phyloP scores from a whole-genome alignment of 495 filamentous ascomycete genomes.

The Neurospora sp. region DNA sequence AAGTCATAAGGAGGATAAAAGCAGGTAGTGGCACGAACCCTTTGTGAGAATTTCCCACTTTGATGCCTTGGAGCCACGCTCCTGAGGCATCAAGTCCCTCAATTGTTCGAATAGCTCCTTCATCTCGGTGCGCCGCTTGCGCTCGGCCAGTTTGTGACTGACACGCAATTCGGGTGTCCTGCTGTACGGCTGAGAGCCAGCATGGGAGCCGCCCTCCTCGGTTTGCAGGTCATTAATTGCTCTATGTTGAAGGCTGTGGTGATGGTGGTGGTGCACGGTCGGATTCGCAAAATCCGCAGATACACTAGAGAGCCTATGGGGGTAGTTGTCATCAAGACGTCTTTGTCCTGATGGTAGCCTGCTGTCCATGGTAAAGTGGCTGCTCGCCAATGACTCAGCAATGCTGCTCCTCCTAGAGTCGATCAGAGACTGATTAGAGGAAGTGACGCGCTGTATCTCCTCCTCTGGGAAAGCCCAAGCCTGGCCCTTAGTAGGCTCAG shows the following conservation, averaged over 20 bases:
- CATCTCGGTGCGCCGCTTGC: slow-evolving; percentile 96
- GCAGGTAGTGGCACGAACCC: slow-evolving; percentile 43
- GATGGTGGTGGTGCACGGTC: slow-evolving; percentile 65
- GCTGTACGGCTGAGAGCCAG: slow-evolving; percentile 70
- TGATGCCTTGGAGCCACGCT: slow-evolving; percentile 84
- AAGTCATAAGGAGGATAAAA: neutral
- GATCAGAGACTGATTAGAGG: slow-evolving; percentile 43
- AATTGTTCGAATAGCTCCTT: slow-evolving; percentile 91
- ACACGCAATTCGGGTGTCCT: slow-evolving; percentile 89
- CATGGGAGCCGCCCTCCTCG: slow-evolving; percentile 43
- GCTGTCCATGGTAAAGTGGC: slow-evolving; percentile 60
- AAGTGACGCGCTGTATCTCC: slow-evolving; percentile 42
- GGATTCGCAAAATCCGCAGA: slow-evolving; percentile 23
- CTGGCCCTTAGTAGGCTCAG: slow-evolving; percentile 71
- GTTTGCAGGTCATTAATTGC: slow-evolving; percentile 56
- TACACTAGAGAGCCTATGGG: slow-evolving; percentile 21
- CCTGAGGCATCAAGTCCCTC: slow-evolving; percentile 70
- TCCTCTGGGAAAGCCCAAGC: slow-evolving; percentile 78
- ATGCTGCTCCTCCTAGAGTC: slow-evolving; percentile 64
- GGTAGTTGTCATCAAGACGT: slow-evolving; percentile 45
- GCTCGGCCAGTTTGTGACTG: slow-evolving; percentile 91
- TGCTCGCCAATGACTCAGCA: slow-evolving; percentile 62
- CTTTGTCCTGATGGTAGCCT: slow-evolving; percentile 60
- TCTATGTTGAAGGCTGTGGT: slow-evolving; percentile 68
- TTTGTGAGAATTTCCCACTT: slow-evolving; percentile 99